Conservation (phyloP, 805 yeast species). For the Candida tallmaniae region DNA sequence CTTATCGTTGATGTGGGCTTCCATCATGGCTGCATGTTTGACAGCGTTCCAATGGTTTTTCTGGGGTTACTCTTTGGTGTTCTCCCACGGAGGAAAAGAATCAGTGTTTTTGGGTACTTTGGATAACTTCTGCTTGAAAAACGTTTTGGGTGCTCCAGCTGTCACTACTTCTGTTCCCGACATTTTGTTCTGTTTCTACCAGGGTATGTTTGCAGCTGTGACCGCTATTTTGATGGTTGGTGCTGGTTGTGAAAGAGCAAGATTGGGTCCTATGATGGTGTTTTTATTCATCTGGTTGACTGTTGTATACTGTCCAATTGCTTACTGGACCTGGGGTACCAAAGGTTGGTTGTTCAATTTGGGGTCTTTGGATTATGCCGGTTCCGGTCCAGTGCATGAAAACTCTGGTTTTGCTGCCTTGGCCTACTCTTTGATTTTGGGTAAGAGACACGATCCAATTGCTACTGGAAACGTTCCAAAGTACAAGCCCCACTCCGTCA, state of each 20-base stretch:
- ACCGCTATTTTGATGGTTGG: conserved; percentile 95
- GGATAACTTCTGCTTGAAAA: conserved; percentile 72
- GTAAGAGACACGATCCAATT: conserved; percentile 85
- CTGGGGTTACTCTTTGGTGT: conserved; percentile 94
- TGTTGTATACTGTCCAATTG: conserved; percentile 91
- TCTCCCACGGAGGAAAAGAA: conserved; percentile 58
- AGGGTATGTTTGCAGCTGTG: conserved; percentile 93
- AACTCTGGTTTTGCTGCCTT: conserved; percentile 92
- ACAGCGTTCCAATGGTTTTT: conserved; percentile 95
- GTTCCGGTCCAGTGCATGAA: conserved; percentile 98
- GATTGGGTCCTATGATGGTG: conserved; percentile 94
- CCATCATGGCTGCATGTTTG: conserved; percentile 81
- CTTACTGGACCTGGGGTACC: conserved; percentile 97
- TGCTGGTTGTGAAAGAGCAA: conserved; percentile 96
- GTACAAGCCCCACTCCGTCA: conserved; percentile 90
- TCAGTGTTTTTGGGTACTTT: conserved; percentile 77
- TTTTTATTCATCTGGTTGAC: conserved; percentile 93
- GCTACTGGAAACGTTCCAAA: conserved; percentile 70
- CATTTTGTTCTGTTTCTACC: conserved; percentile 83
- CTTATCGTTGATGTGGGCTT: conserved; percentile 89
- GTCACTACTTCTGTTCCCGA: conserved; percentile 76
- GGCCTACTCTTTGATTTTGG: conserved; percentile 87
- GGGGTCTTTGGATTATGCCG: conserved; percentile 94
- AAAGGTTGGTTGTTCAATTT: conserved; percentile 82
- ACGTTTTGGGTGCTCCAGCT: conserved; percentile 78